Percentiles rank a stretch among this genome's conserved stretches.
Conservation (phyloP, 2,329 filamentous ascomycete genomes). For the Claviceps digitariae region DNA sequence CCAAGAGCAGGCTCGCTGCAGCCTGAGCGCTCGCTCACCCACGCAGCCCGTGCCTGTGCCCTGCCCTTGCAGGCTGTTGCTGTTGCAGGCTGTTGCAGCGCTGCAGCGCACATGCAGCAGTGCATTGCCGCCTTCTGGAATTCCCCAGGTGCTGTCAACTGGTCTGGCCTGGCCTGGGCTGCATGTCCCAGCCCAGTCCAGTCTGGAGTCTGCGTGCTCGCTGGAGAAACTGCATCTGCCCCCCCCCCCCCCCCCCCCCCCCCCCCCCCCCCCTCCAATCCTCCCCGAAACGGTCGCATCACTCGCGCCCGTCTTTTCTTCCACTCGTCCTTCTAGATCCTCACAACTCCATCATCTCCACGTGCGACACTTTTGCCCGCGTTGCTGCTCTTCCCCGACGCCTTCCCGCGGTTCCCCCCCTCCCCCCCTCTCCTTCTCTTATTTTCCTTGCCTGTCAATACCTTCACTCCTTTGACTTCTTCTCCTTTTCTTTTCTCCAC, state of each 20-base stretch:
- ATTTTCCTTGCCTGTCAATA: constrained; percentile 2
- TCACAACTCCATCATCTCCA: constrained; percentile 2
- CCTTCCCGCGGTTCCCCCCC: not conserved
- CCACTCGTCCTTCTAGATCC: constrained; percentile 6
- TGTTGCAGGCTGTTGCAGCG: not conserved
- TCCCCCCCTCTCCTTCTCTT: not conserved
- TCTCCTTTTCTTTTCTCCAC: not conserved
- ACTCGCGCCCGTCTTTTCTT: constrained; percentile 2
- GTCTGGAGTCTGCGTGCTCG: too few relatives aligned
- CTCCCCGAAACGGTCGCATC: constrained; percentile 3
- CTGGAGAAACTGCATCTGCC: not conserved
- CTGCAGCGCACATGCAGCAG: not conserved
- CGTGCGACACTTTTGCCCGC: constrained; percentile 1
- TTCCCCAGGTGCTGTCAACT: not conserved
- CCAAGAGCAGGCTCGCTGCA: not conserved
- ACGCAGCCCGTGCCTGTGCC: too few relatives aligned
- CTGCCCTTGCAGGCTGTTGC: not conserved
- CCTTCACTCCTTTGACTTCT: constrained; percentile 1
- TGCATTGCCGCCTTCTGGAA: constrained; percentile 4
- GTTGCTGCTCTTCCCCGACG: constrained; percentile 4
- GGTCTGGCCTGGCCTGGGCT: too few relatives aligned
- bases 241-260: not conserved
- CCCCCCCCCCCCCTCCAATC: not conserved
- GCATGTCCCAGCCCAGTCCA: too few relatives aligned
- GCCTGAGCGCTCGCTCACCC: too few relatives aligned